Base-by-base conservation (phyloP, 306 rosid genomes). In the Benincasa hispida region DNA sequence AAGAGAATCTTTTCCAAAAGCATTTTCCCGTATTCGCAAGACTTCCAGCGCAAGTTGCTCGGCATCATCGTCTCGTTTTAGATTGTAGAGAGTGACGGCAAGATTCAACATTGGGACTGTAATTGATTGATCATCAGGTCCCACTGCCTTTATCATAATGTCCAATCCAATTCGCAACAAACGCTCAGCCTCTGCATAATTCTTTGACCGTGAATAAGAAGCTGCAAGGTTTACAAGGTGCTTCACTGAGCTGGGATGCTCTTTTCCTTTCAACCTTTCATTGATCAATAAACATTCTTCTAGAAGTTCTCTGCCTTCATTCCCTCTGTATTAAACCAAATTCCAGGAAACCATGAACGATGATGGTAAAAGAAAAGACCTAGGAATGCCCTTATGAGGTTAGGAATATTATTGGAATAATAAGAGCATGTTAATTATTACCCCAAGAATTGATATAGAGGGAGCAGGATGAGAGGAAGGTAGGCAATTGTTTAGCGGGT, bases 71-170 rank as follows among this genome's bases (percentile, higher is more conserved):
- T 93, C 94, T n/a, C 74, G 84, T 53, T 84, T 83, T 79, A 94
- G 82, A 76, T 89, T 85, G 88, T 85, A 90, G 72, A 94, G 91
- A 65, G 92, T 85, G 45, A 90, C 90, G 8, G 98, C 97, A 55
- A 91, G 97, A 72, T 91, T 91, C 87, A 94, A 70, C 97, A 91
- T 94, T 13, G 98, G 97, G 66, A 86, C 87, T 57, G 93, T 86
- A 82, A 90, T 80, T 79, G 93, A 87, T 76, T 83, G 94, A 62
- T 94, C 96, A 79, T 90, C 86, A 10, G 80, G 63, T 17, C 87
- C 89, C 28, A 77, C 86, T 28, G 89, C 83, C 80, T 81, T 88
- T 32, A 72, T 57, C 95, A 90, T 75, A 80, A 91, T 84, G 77
- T 85, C 81, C 83, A 94, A 77, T 80, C 97, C 84, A 51, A 80